phyloP scores from a whole-genome alignment of 2,329 filamentous ascomycete genomes.

The Nemania diffusa region DNA sequence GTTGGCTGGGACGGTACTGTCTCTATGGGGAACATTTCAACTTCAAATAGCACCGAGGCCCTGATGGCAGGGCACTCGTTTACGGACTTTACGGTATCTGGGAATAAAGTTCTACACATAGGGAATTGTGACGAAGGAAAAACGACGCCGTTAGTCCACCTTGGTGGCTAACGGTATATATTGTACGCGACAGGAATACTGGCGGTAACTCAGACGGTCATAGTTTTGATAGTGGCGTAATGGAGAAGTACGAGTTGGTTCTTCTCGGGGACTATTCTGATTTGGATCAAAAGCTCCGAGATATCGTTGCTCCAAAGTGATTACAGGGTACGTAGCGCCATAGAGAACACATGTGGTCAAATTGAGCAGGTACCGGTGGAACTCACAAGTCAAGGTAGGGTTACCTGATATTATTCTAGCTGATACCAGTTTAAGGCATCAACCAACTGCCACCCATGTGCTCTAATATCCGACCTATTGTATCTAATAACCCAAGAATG shows the following conservation, averaged over 20 bases:
- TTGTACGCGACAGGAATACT: too few species aligned
- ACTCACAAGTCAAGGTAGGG: too few species aligned
- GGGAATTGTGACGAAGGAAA: too few species aligned
- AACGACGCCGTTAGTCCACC: too few species aligned
- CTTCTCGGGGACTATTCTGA: conserved; percentile 17
- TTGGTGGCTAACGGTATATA: too few species aligned
- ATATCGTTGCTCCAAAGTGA: not conserved
- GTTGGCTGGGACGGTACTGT: conserved; percentile 1
- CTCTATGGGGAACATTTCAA: conserved; percentile 13
- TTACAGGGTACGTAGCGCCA: not conserved
- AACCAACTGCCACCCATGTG: too few species aligned
- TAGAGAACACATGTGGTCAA: too few species aligned
- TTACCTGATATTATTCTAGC: too few species aligned
- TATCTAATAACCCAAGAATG: too few species aligned
- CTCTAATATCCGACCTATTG: too few species aligned
- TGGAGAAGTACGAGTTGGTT: conserved; percentile 2
- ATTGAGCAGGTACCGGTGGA: too few species aligned
- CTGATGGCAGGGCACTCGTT: conserved; percentile 2
- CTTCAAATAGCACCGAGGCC: not conserved
- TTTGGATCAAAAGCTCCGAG: not conserved
- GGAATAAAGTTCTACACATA: conserved; percentile 8
- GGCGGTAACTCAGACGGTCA: conserved; percentile 9
- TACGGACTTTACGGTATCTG: not conserved
- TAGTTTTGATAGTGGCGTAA: conserved; percentile 1
- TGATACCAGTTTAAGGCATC: too few species aligned